Evolutionary conservation across 129 eudicot genomes (phyloP).

Genomic region (Mikania micrantha): DNA sequence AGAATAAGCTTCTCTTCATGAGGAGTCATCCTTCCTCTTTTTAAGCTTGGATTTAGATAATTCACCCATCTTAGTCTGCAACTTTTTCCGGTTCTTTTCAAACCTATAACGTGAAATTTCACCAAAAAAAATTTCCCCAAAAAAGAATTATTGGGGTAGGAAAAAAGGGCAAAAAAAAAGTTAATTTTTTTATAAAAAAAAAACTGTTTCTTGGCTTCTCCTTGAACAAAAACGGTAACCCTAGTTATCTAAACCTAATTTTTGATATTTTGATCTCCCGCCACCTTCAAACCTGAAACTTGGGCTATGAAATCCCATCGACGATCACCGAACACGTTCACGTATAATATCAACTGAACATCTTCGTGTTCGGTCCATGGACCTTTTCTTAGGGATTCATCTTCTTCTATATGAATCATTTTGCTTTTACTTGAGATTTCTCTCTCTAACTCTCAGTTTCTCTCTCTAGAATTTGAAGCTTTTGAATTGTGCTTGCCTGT

Average conservation of each 20-base stretch:
- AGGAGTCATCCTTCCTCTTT: slow-evolving; percentile 88
- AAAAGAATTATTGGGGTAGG: slow-evolving; percentile 24
- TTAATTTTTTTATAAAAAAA: not conserved
- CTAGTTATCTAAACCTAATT: slow-evolving; percentile 34
- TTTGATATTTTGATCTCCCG: slow-evolving; percentile 61
- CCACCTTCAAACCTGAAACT: slow-evolving; percentile 99
- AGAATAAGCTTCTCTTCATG: slow-evolving; percentile 81
- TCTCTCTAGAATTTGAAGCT: slow-evolving; percentile 5
- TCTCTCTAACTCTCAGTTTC: slow-evolving; percentile 10
- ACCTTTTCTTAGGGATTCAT: slow-evolving; percentile 58
- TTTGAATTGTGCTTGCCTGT: slow-evolving; percentile 14
- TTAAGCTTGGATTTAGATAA: slow-evolving; percentile 86
- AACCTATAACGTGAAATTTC: slow-evolving; percentile 51
- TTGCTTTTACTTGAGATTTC: not conserved
- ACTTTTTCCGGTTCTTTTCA: slow-evolving; percentile 90
- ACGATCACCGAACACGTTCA: slow-evolving; percentile 76
- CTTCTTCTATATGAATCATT: slow-evolving; percentile 38
- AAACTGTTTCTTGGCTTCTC: slow-evolving; percentile 20
- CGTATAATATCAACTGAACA: slow-evolving; percentile 60
- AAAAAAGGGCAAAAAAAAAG: slow-evolving; percentile 22
- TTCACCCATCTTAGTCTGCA: slow-evolving; percentile 97
- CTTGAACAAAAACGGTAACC: slow-evolving; percentile 28
- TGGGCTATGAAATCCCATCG: slow-evolving; percentile 93
- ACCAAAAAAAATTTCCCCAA: slow-evolving; percentile 26
- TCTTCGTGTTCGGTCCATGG: slow-evolving; percentile 95